Base-by-base conservation (phyloP, 2,329 filamentous ascomycete species). In the Thelonectria blattea region DNA sequence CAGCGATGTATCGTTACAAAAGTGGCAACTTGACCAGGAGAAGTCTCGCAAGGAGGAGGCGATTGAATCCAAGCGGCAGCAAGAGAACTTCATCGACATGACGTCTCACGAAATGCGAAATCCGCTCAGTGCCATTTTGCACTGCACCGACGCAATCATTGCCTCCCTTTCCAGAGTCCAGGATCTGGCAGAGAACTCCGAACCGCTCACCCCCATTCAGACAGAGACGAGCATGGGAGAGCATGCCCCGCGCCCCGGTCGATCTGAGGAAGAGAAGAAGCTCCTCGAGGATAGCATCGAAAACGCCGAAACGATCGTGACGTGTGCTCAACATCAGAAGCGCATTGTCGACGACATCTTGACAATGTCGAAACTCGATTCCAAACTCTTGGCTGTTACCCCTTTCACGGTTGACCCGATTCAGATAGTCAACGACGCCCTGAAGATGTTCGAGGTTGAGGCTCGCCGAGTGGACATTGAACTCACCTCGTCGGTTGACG, bases 31-130 rank as follows among this genome's bases (percentile, higher is more conserved):
- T n/a, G 82, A 80, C 62, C 77, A 76, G 51, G 83, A 83, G 66
- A 80, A 77, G 53, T 72, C 77, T 66, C 78, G 77, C 52, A 84
- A 81, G 71, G 81, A 83, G 45, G 83, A 87, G 58, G 85, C 85
- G 1, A 80, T 87, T 24, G 83, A 86, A 68, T 81, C 83, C 30
- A 85, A 84, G 68, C 78, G 88, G 5, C 89, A 91, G 70, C 91
- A 94, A 70, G 90, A 93, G 68, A 91, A 91, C 64, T 93, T 93
- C 68, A 91, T 93, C 69, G 91, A 92, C 73, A 91, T 92, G 79
- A 85, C 84, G 1, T 86, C 85, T 14, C 88, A 91, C 71, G 88
- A 91, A 71, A 88, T 91, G 84, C 83, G 89, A 24, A 92, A 92
- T 66, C 90, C 90, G 1, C 77, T 92, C 24, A 88, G 85, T 45